Percentiles rank a stretch among this genome's conserved stretches.
These are phyloP conservation scores for Chlorella vulgaris DNA, from an alignment of 139 green algal genomes.

Conservation along the genomic window DNA sequence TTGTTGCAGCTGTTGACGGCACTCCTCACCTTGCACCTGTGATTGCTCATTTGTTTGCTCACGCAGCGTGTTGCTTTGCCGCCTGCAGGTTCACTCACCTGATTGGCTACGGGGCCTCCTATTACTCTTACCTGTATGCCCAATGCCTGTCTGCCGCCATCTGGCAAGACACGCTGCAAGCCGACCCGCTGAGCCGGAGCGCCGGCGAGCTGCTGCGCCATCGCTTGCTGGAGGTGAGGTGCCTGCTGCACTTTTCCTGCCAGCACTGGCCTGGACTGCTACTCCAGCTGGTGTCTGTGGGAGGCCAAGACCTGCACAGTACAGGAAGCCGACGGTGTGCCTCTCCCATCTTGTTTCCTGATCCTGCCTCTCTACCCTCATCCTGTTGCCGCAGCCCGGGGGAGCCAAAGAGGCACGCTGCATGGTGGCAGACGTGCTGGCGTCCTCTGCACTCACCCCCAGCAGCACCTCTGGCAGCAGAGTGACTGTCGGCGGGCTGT, in stretches of 20 bases:
- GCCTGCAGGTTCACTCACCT: slow-evolving; percentile 75
- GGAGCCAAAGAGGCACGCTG: slow-evolving; percentile 22
- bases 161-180: slow-evolving; percentile 64
- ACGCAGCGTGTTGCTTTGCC: not conserved
- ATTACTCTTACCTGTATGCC: slow-evolving; percentile 87
- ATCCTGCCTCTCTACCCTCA: too few relatives aligned
- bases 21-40: not conserved
- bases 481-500: not conserved
- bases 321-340: too few relatives aligned
- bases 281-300: too few relatives aligned
- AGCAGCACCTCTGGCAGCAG: not conserved
- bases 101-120: slow-evolving; percentile 80
- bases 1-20: not conserved
- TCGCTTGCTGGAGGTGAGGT: slow-evolving; percentile 30
- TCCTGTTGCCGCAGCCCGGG: not conserved
- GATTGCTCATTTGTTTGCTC: not conserved
- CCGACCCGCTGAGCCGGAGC: slow-evolving; percentile 43
- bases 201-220: slow-evolving; percentile 35
- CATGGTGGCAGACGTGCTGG: slow-evolving; percentile 26
- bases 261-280: too few relatives aligned
- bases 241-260: too few relatives aligned
- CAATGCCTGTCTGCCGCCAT: slow-evolving; percentile 66
- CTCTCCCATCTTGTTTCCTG: too few relatives aligned
- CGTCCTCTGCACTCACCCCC: not conserved
- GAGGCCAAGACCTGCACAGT: too few relatives aligned